Evolutionary conservation across 768 basidiomycete species (phyloP), one percentile per base, ranked within the genome.

Genomic region (Trametes cingulata): DNA sequence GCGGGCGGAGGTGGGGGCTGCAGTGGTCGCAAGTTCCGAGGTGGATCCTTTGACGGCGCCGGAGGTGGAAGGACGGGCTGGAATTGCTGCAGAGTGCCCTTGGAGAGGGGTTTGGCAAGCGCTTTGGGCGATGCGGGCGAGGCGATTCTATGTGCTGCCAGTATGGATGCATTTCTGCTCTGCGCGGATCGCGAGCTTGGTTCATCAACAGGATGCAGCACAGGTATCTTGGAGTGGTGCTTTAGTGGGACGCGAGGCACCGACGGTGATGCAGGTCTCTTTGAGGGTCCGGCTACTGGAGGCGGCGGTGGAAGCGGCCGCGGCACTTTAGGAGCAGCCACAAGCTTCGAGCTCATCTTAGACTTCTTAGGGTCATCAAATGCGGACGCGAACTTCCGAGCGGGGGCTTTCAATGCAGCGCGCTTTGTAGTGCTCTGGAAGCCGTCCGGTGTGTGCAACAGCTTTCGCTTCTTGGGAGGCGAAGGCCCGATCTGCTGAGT

Each of bases 351-450:
- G 35, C 56, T 54, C n/a, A 41, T 15, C 43, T 58, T 63, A 14
- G 52, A 50, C 40, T 27, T 43, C 29, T 17, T 47, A 3, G 39
- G 46, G 17, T 58, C 47, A 35, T 58, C 52, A 15, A 63, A 63
- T 9, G 61, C 61, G n/a, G 61, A 63, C 7, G 61, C 22, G n/a
- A 63, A 63, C 43, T 58, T 63, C 13, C 35, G 61, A 3, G 56
- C 52, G 19, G 55, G 37, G 15, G 29, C 22, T 27, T 48, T 61
- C 17, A n/a, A 36, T 1, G n/a, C 29, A 12, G 17, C 24, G 7
- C 35, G 49, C 22, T 24, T 61, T 4, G 39, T n/a, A n/a, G n/a
- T 24, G 43, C 17, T 52, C 40, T 45, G 47, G n/a, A 63, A 63
- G 13, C 61, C 61, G 14, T 63, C 61, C 15, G 56, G 61, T 6